Conservation (phyloP, 2,329 filamentous ascomycete genomes). For the Venturiaceae sp. region DNA sequence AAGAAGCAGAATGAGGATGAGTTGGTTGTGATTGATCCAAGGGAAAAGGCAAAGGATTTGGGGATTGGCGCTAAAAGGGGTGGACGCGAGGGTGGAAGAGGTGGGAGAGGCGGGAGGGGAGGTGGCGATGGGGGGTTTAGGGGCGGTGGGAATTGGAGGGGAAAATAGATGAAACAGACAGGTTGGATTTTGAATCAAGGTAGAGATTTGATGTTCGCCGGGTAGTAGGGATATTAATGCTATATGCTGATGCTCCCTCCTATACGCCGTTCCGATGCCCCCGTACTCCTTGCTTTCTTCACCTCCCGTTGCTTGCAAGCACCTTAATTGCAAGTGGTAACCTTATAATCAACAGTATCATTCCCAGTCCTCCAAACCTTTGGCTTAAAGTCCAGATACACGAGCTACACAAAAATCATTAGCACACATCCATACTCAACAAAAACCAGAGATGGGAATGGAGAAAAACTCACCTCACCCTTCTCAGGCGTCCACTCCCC, state of each 20-base stretch:
- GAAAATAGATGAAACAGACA: neutral
- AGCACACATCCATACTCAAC: neutral
- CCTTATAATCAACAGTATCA: conserved; percentile 34
- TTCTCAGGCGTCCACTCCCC: conserved; percentile 37
- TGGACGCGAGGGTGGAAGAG: conserved; percentile 30
- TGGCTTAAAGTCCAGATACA: conserved; percentile 36
- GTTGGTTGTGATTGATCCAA: conserved; percentile 83
- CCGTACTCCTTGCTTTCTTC: no score
- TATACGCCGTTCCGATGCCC: no score
- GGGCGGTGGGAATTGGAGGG: neutral
- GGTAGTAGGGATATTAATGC: no score
- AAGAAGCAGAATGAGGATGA: conserved; percentile 88
- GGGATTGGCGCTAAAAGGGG: conserved; percentile 49
- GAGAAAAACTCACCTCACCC: conserved; percentile 15
- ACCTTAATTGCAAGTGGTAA: conserved; percentile 25
- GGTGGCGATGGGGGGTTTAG: neutral
- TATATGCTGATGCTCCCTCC: no score
- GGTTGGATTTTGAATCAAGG: no score
- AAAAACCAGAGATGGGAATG: neutral
- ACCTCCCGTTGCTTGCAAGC: no score
- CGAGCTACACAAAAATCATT: conserved; percentile 13
- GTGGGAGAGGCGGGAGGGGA: conserved; percentile 36
- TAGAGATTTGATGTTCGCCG: no score
- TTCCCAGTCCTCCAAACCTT: conserved; percentile 35
- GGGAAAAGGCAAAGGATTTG: conserved; percentile 68